Base-by-base conservation (phyloP, 805 yeast species). In the Teunomyces kruisii region DNA sequence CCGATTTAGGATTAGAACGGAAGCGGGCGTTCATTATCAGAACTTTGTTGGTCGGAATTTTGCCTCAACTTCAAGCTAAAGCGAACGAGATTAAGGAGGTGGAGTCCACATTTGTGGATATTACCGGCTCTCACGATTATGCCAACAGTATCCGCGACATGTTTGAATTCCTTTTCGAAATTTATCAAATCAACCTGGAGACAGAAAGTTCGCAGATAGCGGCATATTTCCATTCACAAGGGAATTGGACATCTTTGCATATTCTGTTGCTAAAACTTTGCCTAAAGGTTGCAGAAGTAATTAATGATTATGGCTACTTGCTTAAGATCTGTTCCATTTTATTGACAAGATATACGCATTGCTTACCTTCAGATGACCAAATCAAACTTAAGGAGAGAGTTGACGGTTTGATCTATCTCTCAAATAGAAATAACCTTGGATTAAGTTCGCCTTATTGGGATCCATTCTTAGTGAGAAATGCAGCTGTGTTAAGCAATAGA, bases 21-120 rank as follows among this genome's bases (percentile, higher is more conserved):
- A 91, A 90, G 54, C 75, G 81, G 51, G 80, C 87, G 0, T 81
- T 91, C 49, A 74, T 86, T 31, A 62, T 89, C 3, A 75, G 90
- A 37, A 78, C 81, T n/a, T 64, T 90, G 26, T 64, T 91, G 19
- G 75, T 78, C 6, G 65, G 79, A 2, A 55, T 83, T 9, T 57
- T 72, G 2, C 76, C 83, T 0, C 68, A 72, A 26, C 46, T 74
- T 9, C 58, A 61, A 28, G 43, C 39, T 16, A 43, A 6, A 31
- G 32, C 32, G n/a, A 43, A n/a, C 9, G 26, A 9, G 15, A 13
- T 13, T 6, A 24, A 4, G 15, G 30, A 9, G 15, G 30, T 24
- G 54, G 35, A 42, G 35, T 9, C 32, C 19, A 24, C 35, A 6
- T 27, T 39, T 24, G 12, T 37, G 24, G 29, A 24, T 32, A 32